Evolutionary conservation across 805 yeast genomes (phyloP).

Genomic region (Saccharomycopsis fibuligera): DNA sequence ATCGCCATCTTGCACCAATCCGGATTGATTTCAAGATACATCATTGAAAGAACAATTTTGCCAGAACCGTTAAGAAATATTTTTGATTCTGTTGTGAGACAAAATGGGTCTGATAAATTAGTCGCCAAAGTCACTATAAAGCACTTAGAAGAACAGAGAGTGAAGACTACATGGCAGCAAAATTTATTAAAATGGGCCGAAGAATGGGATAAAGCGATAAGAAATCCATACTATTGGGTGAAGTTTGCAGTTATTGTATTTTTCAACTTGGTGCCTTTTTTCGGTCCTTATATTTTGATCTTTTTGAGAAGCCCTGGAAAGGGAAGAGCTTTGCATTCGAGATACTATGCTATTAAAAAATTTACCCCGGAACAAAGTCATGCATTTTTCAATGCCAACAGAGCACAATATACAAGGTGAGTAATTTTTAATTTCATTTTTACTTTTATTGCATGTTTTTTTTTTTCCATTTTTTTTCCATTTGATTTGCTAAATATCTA

Average conservation of each 20-base stretch:
- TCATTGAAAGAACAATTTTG: conserved; percentile 28
- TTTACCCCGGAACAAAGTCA: conserved; percentile 7
- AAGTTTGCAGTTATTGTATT: conserved; percentile 13
- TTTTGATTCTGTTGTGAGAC: conserved; percentile 26
- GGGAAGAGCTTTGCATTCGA: conserved; percentile 17
- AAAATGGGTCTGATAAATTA: conserved; percentile 12
- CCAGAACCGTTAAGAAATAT: conserved; percentile 28
- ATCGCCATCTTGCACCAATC: conserved; percentile 28
- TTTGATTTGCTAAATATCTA: neutral
- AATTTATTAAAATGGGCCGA: neutral
- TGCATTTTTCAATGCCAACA: conserved; percentile 18
- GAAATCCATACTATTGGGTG: conserved; percentile 18
- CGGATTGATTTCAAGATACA: conserved; percentile 27
- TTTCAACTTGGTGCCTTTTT: conserved; percentile 20
- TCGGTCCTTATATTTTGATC: conserved; percentile 20
- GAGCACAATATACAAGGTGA: conserved; percentile 17
- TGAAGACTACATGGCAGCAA: conserved; percentile 2
- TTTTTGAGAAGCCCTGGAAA: conserved; percentile 21
- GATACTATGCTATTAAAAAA: conserved; percentile 14
- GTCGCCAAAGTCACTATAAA: neutral
- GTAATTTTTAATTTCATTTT: too few species aligned
- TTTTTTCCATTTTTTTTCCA: neutral
- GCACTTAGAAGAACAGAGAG: neutral
- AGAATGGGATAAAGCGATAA: conserved; percentile 6
- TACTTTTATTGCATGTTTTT: neutral